A percentile compares a stretch with the other conserved stretches of the same genome.
Conservation (phyloP, 1,139 yeast genomes). For the Tardiomyces depauwii region DNA sequence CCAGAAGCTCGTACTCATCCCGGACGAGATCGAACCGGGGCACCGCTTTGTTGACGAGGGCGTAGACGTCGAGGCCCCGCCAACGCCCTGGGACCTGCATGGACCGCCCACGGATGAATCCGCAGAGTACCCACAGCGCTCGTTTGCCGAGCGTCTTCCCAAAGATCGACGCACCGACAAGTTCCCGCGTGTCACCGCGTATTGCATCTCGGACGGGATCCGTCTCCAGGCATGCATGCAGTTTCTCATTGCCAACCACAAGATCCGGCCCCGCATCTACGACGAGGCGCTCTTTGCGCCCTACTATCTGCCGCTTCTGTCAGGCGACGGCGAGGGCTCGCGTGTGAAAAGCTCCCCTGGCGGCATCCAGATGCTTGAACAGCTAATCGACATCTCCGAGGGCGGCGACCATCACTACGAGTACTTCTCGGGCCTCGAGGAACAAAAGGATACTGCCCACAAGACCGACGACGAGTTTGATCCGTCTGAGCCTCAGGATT, state of each 20-base stretch:
- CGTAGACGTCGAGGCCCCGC: constrained; percentile 12
- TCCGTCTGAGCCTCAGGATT: constrained; percentile 58
- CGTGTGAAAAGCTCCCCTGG: constrained; percentile 66
- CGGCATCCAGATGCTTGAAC: constrained; percentile 60
- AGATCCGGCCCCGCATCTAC: constrained; percentile 73
- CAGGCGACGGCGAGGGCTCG: constrained; percentile 70
- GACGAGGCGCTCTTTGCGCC: constrained; percentile 91
- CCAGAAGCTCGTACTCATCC: constrained; percentile 77
- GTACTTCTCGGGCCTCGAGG: constrained; percentile 65
- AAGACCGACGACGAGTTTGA: constrained; percentile 35
- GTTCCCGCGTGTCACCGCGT: constrained; percentile 81
- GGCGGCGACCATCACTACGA: constrained; percentile 86
- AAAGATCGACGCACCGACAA: constrained; percentile 58
- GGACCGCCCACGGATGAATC: constrained; percentile 3
- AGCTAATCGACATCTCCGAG: constrained; percentile 67
- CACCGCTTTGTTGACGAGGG: constrained; percentile 15
- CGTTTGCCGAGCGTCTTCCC: constrained; percentile 61
- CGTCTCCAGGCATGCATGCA: constrained; percentile 50
- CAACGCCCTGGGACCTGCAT: constrained; percentile 11
- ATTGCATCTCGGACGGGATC: constrained; percentile 76
- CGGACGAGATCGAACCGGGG: constrained; percentile 42
- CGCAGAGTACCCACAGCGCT: constrained; percentile 29
- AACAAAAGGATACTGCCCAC: constrained; percentile 13
- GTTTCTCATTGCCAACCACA: constrained; percentile 59
- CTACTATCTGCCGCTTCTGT: constrained; percentile 73